Conservation (phyloP, 306 rosid genomes). For the Vigna trinervia region DNA sequence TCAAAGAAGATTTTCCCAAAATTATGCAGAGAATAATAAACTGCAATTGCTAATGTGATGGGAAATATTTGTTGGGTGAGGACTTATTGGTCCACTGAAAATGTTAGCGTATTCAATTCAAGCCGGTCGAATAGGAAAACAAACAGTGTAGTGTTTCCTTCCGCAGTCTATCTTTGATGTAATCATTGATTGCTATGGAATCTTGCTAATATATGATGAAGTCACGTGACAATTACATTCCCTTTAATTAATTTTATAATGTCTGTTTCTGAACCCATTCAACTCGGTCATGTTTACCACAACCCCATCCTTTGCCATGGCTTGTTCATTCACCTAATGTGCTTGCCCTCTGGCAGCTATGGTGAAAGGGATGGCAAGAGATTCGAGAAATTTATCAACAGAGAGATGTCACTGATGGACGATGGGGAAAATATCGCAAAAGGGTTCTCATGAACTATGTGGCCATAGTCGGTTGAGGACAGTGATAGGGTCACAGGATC, state of each 20-base stretch:
- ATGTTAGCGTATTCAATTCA: constrained; percentile 8
- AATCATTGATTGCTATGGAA: constrained; percentile 40
- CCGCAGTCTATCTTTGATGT: constrained; percentile 31
- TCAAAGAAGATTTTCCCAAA: background rate
- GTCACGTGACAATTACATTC: constrained; percentile 53
- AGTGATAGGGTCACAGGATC: constrained; percentile 50
- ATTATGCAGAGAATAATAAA: background rate
- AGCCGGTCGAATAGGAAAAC: constrained; percentile 37
- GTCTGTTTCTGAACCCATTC: constrained; percentile 1
- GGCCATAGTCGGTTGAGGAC: constrained; percentile 78
- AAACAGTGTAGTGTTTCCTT: constrained; percentile 29
- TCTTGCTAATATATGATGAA: constrained; percentile 46
- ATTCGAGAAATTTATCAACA: constrained; percentile 54
- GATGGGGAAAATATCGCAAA: constrained; percentile 60
- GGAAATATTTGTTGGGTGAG: constrained; percentile 32
- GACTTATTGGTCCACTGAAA: constrained; percentile 3
- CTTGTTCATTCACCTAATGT: constrained; percentile 82
- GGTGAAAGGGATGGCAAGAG: constrained; percentile 47
- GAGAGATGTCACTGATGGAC: constrained; percentile 50
- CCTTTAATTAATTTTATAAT: constrained; percentile 15
- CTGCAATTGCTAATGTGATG: background rate
- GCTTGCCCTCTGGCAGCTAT: constrained; percentile 78
- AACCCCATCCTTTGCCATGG: constrained; percentile 68
- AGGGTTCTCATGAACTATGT: constrained; percentile 52
- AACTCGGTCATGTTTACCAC: constrained; percentile 77